Conservation (phyloP, 75 land plant genomes). For the Pinus tabuliformis region DNA sequence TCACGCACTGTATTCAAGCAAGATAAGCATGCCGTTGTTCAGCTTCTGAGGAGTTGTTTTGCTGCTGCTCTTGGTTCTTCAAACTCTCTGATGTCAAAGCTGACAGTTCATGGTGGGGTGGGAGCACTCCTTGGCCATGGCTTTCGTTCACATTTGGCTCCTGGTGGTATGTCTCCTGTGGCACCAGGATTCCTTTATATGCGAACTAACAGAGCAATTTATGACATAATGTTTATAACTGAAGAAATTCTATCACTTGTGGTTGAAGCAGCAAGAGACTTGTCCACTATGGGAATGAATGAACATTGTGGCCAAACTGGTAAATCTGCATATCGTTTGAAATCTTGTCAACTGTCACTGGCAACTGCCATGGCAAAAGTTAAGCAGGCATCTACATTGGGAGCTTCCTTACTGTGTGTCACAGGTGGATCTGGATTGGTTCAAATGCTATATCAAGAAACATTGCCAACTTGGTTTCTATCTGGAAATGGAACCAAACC, state of each 20-base stretch:
- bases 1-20: slow-evolving; percentile 46
- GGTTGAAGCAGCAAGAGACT: slow-evolving; percentile 42
- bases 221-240: slow-evolving; percentile 59
- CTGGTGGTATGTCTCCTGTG: slow-evolving; percentile 18
- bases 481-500: slow-evolving; percentile 23
- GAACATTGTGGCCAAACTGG: background rate
- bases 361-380: slow-evolving; percentile 38
- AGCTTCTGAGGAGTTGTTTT: slow-evolving; percentile 76
- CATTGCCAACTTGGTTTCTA: slow-evolving; percentile 71
- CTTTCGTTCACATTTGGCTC: slow-evolving; percentile 14
- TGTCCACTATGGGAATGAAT: slow-evolving; percentile 14
- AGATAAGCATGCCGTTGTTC: slow-evolving; percentile 57
- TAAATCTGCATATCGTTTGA: slow-evolving; percentile 17
- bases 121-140: slow-evolving; percentile 61
- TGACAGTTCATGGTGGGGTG: slow-evolving; percentile 47
- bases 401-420: slow-evolving; percentile 57
- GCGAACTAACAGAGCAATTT: slow-evolving; percentile 54
- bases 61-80: slow-evolving; percentile 46
- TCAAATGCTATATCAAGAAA: slow-evolving; percentile 61
- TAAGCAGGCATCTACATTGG: slow-evolving; percentile 59
- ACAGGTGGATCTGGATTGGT: slow-evolving; percentile 71
- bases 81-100: slow-evolving; percentile 15
- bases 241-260: slow-evolving; percentile 61
- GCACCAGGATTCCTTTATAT: slow-evolving; percentile 79
- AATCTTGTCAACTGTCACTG: slow-evolving; percentile 43